phyloP scores from a whole-genome alignment of 352 stramenopile genomes.

The Pythium biforme region DNA sequence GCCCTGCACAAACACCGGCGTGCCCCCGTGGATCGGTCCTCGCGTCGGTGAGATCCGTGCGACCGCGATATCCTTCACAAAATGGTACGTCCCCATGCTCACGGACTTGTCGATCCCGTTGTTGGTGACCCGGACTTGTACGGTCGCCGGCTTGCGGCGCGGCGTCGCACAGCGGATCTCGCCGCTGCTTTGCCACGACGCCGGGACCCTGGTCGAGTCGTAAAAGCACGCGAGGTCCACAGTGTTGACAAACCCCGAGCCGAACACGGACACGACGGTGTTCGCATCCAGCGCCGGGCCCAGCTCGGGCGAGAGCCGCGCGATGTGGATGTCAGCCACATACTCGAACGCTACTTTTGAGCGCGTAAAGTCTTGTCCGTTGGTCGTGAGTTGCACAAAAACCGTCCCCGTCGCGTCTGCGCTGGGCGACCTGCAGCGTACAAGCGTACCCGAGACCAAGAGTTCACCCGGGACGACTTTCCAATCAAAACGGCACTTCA shows the following conservation, averaged over 20 bases:
- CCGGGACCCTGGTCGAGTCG: constrained; percentile 32
- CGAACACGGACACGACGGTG: constrained; percentile 65
- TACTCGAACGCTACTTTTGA: constrained; percentile 50
- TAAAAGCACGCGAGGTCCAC: constrained; percentile 61
- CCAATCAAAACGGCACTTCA: constrained; percentile 52
- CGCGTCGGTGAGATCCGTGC: constrained; percentile 63
- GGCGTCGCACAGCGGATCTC: constrained; percentile 68
- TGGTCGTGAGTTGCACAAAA: constrained; percentile 56
- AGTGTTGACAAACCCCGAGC: constrained; percentile 58
- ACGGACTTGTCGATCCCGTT: constrained; percentile 76
- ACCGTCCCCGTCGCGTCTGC: constrained; percentile 27
- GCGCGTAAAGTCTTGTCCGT: constrained; percentile 50
- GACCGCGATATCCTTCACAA: constrained; percentile 84
- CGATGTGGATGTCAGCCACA: constrained; percentile 40
- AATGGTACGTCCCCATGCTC: constrained; percentile 60
- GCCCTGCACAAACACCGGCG: constrained; percentile 90
- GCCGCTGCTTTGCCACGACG: constrained; percentile 42
- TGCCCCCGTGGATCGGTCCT: constrained; percentile 75
- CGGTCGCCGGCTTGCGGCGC: constrained; percentile 46
- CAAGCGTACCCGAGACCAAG: constrained; percentile 27
- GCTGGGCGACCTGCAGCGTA: constrained; percentile 49
- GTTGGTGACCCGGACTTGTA: constrained; percentile 76
- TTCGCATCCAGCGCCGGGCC: constrained; percentile 52
- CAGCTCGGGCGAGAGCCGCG: constrained; percentile 46
- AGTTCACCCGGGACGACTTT: constrained; percentile 31